Conservation (phyloP, 169 alveolate species). For the Plasmodium reichenowi region DNA sequence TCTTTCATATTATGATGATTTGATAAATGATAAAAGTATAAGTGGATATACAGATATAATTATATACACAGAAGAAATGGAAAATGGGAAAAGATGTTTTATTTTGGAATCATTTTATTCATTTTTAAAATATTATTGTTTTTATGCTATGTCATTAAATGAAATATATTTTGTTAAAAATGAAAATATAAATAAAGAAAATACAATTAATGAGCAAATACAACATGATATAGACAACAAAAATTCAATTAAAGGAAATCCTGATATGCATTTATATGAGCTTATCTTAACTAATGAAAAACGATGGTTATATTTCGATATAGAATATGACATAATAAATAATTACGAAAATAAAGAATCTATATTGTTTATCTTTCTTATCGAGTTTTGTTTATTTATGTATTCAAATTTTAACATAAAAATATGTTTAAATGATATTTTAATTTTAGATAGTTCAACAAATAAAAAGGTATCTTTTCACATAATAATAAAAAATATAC, state of each 20-base stretch:
- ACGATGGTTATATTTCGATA: constrained; percentile 71
- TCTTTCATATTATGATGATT: constrained; percentile 29
- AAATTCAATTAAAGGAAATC: not conserved
- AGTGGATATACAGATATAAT: constrained; percentile 20
- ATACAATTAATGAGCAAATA: not conserved
- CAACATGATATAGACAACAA: not conserved
- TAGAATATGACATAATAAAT: constrained; percentile 49
- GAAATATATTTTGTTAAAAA: constrained; percentile 28
- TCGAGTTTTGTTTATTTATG: constrained; percentile 58
- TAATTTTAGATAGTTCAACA: constrained; percentile 74
- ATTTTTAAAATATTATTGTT: constrained; percentile 52
- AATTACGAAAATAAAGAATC: constrained; percentile 41
- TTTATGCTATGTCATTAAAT: constrained; percentile 45
- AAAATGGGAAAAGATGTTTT: constrained; percentile 69
- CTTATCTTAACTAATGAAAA: constrained; percentile 61
- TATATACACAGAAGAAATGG: constrained; percentile 72
- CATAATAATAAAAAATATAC: constrained; percentile 72
- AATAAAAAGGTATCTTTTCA: constrained; percentile 70
- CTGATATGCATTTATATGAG: constrained; percentile 60
- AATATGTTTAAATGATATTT: constrained; percentile 57
- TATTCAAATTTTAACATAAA: constrained; percentile 38
- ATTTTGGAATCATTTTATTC: constrained; percentile 33
- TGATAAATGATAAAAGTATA: not conserved
- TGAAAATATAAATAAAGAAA: not conserved
- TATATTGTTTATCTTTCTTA: constrained; percentile 47